These are phyloP conservation scores for Datura wrightii DNA, from an alignment of 257 asterid species.

Conservation along the genomic window DNA sequence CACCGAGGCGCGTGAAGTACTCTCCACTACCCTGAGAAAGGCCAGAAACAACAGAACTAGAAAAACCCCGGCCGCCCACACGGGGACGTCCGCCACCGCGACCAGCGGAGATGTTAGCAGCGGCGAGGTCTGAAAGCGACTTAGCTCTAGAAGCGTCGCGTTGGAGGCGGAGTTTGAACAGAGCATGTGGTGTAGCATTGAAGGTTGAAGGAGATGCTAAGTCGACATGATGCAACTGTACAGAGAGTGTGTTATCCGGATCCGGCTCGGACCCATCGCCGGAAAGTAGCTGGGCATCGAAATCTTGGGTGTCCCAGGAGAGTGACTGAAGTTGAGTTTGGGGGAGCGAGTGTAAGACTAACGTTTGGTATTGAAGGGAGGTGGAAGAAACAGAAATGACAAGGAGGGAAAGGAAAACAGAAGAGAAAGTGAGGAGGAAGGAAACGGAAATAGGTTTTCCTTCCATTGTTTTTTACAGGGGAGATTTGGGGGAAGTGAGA, in stretches of 20 bases:
- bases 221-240: constrained; percentile 72
- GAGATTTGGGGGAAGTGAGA: not conserved
- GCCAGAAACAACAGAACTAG: constrained; percentile 75
- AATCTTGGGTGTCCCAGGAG: constrained; percentile 44
- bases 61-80: constrained; percentile 48
- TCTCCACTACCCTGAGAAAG: constrained; percentile 88
- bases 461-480: not conserved
- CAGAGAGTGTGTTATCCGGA: constrained; percentile 41
- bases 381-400: constrained; percentile 38
- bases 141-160: constrained; percentile 69
- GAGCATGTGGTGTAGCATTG: constrained; percentile 59
- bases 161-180: constrained; percentile 68
- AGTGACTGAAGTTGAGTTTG: constrained; percentile 55
- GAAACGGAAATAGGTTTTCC: constrained; percentile 11
- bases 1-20: constrained; percentile 93
- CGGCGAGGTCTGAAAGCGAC: constrained; percentile 41
- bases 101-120: constrained; percentile 29
- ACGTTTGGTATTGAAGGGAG: constrained; percentile 48
- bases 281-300: not conserved
- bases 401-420: constrained; percentile 32
- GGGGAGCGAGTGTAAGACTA: constrained; percentile 61
- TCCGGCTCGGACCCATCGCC: constrained; percentile 12
- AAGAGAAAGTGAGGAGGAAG: constrained; percentile 9
- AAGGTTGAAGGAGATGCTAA: constrained; percentile 44
- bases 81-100: constrained; percentile 18